phyloP scores from a whole-genome alignment of 192 early-diverging fungal species.

The Funneliformis mosseae region DNA sequence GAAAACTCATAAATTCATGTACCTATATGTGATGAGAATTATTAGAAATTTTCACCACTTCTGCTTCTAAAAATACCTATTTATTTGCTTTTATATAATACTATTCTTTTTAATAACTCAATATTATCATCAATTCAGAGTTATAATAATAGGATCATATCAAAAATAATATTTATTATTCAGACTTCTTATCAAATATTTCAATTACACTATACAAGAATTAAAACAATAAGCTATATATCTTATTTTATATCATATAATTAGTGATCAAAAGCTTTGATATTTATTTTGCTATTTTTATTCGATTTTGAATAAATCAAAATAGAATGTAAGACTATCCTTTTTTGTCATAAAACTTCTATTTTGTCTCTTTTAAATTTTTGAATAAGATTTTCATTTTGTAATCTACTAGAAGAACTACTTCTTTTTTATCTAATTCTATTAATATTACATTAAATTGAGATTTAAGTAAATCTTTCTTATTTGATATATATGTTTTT shows the following conservation, averaged over 20 bases:
- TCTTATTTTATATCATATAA: neutral
- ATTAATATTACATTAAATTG: neutral
- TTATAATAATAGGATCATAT: conserved; percentile 1
- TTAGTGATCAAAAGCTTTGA: conserved; percentile 4
- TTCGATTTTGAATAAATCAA: neutral
- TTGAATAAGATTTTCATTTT: conserved; percentile 12
- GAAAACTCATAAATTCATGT: neutral
- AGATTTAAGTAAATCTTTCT: neutral
- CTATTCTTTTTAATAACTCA: too few species aligned
- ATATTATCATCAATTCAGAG: neutral
- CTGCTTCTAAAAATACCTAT: neutral
- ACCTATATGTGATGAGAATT: neutral
- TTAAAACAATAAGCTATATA: neutral
- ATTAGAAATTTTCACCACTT: neutral
- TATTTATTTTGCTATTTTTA: neutral
- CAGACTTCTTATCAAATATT: neutral
- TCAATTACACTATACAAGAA: neutral
- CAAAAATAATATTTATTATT: neutral
- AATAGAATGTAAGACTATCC: neutral
- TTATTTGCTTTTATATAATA: neutral
- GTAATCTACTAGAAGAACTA: neutral
- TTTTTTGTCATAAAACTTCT: neutral
- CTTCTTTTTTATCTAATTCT: neutral
- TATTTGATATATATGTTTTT: neutral
- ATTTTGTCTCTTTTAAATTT: neutral